Evolutionary conservation across 192 early-diverging fungal species (phyloP).

Genomic region (Backusella luteola): DNA sequence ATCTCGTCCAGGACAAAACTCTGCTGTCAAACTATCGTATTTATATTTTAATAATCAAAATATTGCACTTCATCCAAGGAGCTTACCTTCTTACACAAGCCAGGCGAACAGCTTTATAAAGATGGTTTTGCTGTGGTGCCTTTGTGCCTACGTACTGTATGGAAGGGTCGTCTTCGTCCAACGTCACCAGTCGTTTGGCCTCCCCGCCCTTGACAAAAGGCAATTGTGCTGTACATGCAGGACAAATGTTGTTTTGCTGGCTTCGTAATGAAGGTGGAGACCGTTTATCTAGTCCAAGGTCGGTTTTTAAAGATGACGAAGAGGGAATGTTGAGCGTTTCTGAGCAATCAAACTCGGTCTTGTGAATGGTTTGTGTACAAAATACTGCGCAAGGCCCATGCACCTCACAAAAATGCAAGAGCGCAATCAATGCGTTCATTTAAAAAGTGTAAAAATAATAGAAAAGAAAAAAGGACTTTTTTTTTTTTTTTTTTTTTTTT

Average conservation of each 20-base stretch:
- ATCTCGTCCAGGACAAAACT: slow-evolving; percentile 63
- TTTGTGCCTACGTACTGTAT: slow-evolving; percentile 39
- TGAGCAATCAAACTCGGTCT: not conserved
- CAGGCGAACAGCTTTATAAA: slow-evolving; percentile 41
- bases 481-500: not conserved
- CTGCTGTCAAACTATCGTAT: slow-evolving; percentile 51
- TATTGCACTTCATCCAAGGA: not conserved
- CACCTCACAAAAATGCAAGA: slow-evolving; percentile 46
- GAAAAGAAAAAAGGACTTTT: not conserved
- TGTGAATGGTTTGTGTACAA: slow-evolving; percentile 45
- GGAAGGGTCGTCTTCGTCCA: slow-evolving; percentile 38
- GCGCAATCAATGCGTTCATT: slow-evolving; percentile 47
- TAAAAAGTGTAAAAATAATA: slow-evolving; percentile 6
- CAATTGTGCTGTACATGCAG: slow-evolving; percentile 35
- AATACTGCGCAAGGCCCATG: slow-evolving; percentile 44
- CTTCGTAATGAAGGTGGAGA: slow-evolving; percentile 13
- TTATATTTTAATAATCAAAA: not conserved
- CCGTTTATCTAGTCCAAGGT: not conserved
- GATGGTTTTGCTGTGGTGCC: slow-evolving; percentile 36
- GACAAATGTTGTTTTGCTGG: slow-evolving; percentile 7
- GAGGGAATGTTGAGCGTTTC: slow-evolving; percentile 1
- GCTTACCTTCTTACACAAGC: slow-evolving; percentile 45
- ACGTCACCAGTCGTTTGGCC: slow-evolving; percentile 32
- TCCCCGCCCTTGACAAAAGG: slow-evolving; percentile 26
- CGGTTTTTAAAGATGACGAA: not conserved